A percentile compares a stretch with the other conserved stretches of the same genome.
phyloP scores from a whole-genome alignment of 176 grass and related monocot genomes.

The Chrysopogon serrulatus region DNA sequence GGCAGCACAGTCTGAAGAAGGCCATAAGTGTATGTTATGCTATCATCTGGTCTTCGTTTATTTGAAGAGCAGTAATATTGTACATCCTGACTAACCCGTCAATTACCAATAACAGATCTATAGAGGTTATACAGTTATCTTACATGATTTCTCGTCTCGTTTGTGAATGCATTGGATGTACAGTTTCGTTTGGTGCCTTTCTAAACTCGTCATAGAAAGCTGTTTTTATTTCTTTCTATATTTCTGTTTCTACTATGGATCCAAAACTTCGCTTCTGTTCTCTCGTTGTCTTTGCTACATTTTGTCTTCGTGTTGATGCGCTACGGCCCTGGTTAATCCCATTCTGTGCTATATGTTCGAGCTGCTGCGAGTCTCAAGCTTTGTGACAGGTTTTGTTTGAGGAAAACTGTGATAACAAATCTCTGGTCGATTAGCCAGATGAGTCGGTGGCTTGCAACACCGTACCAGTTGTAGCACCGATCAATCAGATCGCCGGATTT shows the following conservation, averaged over 20 bases:
- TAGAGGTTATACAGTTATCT: neutral
- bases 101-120: constrained; percentile 6
- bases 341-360: neutral
- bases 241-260: neutral
- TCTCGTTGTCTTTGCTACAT: neutral
- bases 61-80: neutral
- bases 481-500: too few relatives aligned
- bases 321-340: neutral
- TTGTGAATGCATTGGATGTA: neutral
- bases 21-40: neutral
- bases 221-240: neutral
- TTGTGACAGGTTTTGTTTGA: too few relatives aligned
- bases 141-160: neutral
- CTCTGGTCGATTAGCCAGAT: too few relatives aligned
- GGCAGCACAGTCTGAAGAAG: constrained; percentile 17
- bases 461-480: too few relatives aligned
- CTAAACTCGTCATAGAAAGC: neutral
- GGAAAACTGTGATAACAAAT: too few relatives aligned
- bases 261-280: neutral
- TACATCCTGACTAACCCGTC: constrained; percentile 14
- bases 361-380: too few relatives aligned
- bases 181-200: neutral
- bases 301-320: neutral
- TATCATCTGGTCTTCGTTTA: neutral
- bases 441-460: too few relatives aligned